Conservation (phyloP, 2,329 filamentous ascomycete species). For the Colletotrichum tropicale region DNA sequence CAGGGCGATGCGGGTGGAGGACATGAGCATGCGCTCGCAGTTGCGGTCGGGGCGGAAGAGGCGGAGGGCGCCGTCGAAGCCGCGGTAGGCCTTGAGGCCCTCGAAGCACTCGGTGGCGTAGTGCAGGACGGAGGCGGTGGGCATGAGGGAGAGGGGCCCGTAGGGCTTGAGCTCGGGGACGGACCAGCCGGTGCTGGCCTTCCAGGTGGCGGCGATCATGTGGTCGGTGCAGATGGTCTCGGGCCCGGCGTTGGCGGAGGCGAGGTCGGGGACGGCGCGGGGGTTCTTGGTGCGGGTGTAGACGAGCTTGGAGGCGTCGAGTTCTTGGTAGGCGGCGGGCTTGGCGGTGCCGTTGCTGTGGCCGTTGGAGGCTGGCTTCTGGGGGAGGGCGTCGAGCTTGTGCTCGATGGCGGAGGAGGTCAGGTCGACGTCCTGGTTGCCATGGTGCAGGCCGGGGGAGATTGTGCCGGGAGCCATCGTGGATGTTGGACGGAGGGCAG, state of each 20-base stretch:
- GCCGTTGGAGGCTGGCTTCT: slow-evolving; percentile 26
- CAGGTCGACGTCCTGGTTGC: slow-evolving; percentile 55
- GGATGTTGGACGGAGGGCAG: not conserved
- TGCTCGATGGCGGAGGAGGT: slow-evolving; percentile 56
- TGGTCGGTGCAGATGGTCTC: slow-evolving; percentile 79
- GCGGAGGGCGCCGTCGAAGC: slow-evolving; percentile 74
- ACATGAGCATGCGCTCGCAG: slow-evolving; percentile 66
- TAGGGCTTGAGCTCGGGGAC: slow-evolving; percentile 78
- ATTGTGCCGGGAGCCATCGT: slow-evolving; percentile 32
- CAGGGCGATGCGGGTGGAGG: slow-evolving; percentile 70
- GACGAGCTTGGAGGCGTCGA: slow-evolving; percentile 70
- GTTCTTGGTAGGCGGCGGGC: slow-evolving; percentile 62
- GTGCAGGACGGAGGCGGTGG: slow-evolving; percentile 81
- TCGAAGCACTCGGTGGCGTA: slow-evolving; percentile 94
- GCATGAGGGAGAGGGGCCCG: slow-evolving; percentile 78
- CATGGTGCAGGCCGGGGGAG: slow-evolving; percentile 40
- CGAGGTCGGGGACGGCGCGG: slow-evolving; percentile 57
- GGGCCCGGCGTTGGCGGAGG: slow-evolving; percentile 46
- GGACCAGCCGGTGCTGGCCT: slow-evolving; percentile 68
- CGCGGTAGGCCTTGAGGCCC: slow-evolving; percentile 81
- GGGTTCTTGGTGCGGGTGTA: slow-evolving; percentile 57
- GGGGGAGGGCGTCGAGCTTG: slow-evolving; percentile 44
- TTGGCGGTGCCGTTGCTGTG: slow-evolving; percentile 31
- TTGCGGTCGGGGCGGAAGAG: slow-evolving; percentile 81
- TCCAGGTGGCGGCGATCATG: slow-evolving; percentile 82